A percentile compares a stretch with the other conserved stretches of the same genome.
These are phyloP conservation scores for Glycine soja DNA, from an alignment of 306 rosid genomes.

Conservation along the genomic window DNA sequence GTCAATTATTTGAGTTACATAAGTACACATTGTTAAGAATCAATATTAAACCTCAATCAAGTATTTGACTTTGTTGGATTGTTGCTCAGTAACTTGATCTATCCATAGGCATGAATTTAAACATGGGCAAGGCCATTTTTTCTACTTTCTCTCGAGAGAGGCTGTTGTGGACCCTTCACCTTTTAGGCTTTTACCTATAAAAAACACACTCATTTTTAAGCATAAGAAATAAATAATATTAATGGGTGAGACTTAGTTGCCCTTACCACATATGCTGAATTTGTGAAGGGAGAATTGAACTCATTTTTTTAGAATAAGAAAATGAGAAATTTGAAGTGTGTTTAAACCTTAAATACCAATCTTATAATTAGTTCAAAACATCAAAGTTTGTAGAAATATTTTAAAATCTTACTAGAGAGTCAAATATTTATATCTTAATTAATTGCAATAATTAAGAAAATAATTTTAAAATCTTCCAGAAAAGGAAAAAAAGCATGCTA, in stretches of 20 bases:
- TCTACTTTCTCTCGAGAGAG: constrained; percentile 8
- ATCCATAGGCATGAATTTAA: not conserved
- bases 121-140: not conserved
- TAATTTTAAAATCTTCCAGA: not conserved
- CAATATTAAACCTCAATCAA: constrained; percentile 5
- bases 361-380: too few relatives aligned
- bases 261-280: not conserved
- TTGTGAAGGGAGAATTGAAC: too few relatives aligned
- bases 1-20: constrained; percentile 14
- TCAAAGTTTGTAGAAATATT: too few relatives aligned
- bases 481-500: not conserved
- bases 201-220: not conserved
- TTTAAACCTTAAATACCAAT: too few relatives aligned
- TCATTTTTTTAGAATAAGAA: too few relatives aligned
- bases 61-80: not conserved
- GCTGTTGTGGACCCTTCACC: constrained; percentile 10
- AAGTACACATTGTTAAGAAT: constrained; percentile 1
- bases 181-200: not conserved
- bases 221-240: not conserved
- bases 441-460: too few relatives aligned
- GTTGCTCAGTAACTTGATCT: not conserved
- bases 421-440: too few relatives aligned
- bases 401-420: too few relatives aligned
- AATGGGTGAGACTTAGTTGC: too few relatives aligned
- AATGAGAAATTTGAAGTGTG: too few relatives aligned